A percentile compares a stretch with the other conserved stretches of the same genome.
Evolutionary conservation across 2,329 filamentous ascomycete genomes (phyloP).

Genomic region (Ceratocystiopsis brevicomis): DNA sequence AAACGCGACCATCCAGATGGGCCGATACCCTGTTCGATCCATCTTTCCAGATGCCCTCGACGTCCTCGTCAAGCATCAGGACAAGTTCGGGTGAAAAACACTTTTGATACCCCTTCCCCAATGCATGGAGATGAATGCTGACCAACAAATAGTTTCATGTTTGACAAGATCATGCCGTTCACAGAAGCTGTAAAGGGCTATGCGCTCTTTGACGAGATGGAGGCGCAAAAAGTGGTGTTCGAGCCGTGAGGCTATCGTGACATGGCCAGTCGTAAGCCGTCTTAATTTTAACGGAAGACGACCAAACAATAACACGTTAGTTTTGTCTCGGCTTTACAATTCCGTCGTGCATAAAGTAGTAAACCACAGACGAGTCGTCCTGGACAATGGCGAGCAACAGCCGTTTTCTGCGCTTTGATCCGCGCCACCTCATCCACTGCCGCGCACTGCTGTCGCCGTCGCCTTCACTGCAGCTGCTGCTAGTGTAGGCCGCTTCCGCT

Average conservation of each 20-base stretch:
- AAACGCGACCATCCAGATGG: slow-evolving; percentile 57
- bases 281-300: not conserved
- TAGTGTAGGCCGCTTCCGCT: slow-evolving; percentile 5
- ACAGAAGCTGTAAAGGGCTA: slow-evolving; percentile 48
- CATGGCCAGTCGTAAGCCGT: too few species aligned
- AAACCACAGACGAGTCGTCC: slow-evolving; percentile 66
- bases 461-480: slow-evolving; percentile 1
- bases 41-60: slow-evolving; percentile 48
- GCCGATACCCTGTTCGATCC: slow-evolving; percentile 54
- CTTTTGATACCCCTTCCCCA: too few species aligned
- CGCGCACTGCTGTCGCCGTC: slow-evolving; percentile 9
- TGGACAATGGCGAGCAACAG: slow-evolving; percentile 57
- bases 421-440: slow-evolving; percentile 23
- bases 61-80: slow-evolving; percentile 45
- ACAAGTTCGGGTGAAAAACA: slow-evolving; percentile 39
- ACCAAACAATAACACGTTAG: slow-evolving; percentile 21
- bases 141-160: slow-evolving; percentile 43
- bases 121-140: not conserved
- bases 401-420: slow-evolving; percentile 38
- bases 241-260: slow-evolving; percentile 19
- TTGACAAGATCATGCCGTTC: slow-evolving; percentile 55
- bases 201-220: slow-evolving; percentile 52
- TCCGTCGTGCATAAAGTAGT: slow-evolving; percentile 74
- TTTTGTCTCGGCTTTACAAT: slow-evolving; percentile 75
- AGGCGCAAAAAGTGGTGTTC: slow-evolving; percentile 58